Evolutionary conservation across 2,329 filamentous ascomycete species (phyloP), one percentile per base, ranked within the genome.

Genomic region (Botrytis deweyae): DNA sequence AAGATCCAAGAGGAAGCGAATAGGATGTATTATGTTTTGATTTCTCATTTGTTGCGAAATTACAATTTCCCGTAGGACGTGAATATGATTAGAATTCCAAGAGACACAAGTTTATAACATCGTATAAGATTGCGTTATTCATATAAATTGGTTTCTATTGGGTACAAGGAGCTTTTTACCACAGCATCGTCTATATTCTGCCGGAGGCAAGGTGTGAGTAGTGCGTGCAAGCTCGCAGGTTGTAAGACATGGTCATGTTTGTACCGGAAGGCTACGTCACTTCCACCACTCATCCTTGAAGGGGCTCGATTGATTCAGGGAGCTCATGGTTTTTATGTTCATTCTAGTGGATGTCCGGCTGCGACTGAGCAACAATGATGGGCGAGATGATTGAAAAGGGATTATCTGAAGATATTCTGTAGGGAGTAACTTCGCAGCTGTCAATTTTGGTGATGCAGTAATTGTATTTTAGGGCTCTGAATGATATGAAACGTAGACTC

Each of bases 71-170:
- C 29, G 52, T 29, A 58, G n/a, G 52, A 18, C 4, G 14, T 29
- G n/a, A 18, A 4, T 4, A 1, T 4, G 3, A 8, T 18, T 18
- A 58, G 14, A 29, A 58, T 18, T 29, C 6, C 2, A 29, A 16
- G 5, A 5, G 2, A 16, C 0, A 16, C 1, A 14, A 55, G 12
- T 29, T 55, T 14, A 55, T 0, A 29, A 55, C 12, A 5, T 6
- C 14, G 16, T 1, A 3, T 16, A 29, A n/a, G 25, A 0, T n/a
- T 0, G 5, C 5, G 3, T n/a, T n/a, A 29, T 29, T 12, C 25
- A 6, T 29, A 29, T 3, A n/a, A 55, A 4, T 29, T 29, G 14
- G 7, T 55, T n/a, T 1, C 0, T 0, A 16, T 16, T 55, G 3
- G 52, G 52, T 0, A 29, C 4, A 7, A 55, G 49, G 12, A 14